Conservation (phyloP, 768 basidiomycete species). For the Tylopilus sp. region DNA sequence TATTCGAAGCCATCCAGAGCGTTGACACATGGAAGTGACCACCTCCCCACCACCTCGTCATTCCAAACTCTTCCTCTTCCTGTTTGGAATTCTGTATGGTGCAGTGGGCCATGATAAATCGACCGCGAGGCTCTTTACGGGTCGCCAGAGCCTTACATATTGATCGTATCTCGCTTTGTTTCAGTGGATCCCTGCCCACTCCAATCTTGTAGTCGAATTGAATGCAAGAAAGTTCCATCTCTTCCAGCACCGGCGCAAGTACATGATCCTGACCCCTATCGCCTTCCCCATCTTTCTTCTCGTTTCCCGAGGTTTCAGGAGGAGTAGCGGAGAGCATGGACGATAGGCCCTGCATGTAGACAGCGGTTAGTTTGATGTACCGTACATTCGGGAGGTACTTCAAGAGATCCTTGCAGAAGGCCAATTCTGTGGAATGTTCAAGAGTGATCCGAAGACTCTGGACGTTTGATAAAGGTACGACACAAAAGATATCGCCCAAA, state of each 20-base stretch:
- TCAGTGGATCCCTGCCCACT: too few relatives aligned
- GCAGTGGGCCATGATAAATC: too few relatives aligned
- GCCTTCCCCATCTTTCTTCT: too few relatives aligned
- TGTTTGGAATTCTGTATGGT: too few relatives aligned
- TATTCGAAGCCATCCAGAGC: too few relatives aligned
- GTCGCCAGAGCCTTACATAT: too few relatives aligned
- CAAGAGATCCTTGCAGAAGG: not conserved
- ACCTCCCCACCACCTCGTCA: too few relatives aligned
- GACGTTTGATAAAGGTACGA: not conserved
- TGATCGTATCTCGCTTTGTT: too few relatives aligned
- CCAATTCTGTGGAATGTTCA: not conserved
- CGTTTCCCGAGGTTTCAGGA: not conserved
- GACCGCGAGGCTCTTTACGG: too few relatives aligned
- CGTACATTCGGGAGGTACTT: not conserved
- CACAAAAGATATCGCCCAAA: not conserved
- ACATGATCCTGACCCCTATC: not conserved
- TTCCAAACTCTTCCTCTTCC: too few relatives aligned
- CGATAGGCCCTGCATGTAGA: not conserved
- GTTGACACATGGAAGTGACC: too few relatives aligned
- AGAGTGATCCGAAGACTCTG: not conserved
- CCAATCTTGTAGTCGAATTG: too few relatives aligned
- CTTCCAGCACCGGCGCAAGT: conserved; percentile 6
- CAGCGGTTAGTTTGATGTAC: not conserved
- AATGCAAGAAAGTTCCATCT: not conserved
- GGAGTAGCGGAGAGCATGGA: not conserved